Conservation (phyloP, 176 grass and related monocot genomes). For the Musa acuminata region DNA sequence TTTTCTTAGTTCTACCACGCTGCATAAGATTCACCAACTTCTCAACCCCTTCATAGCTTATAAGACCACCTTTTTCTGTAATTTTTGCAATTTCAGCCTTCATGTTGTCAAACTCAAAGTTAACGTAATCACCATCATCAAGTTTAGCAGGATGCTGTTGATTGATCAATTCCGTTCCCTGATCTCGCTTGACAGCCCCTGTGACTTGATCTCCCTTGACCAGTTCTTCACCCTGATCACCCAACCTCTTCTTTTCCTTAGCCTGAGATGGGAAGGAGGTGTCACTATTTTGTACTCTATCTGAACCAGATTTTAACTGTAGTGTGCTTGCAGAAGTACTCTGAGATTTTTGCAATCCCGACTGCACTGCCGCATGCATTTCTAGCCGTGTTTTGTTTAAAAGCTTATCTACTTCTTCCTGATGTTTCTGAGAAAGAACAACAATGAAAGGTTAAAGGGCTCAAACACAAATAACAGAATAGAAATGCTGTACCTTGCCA, state of each 20-base stretch:
- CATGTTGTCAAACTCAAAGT: conserved; percentile 40
- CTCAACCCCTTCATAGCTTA: conserved; percentile 55
- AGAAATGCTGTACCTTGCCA: neutral
- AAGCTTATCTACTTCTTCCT: conserved; percentile 83
- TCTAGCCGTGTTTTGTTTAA: conserved; percentile 65
- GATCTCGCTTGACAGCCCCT: conserved; percentile 37
- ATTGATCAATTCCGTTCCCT: neutral
- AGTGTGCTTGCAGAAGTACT: conserved; percentile 41
- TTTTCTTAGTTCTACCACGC: conserved; percentile 56
- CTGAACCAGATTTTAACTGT: conserved; percentile 45
- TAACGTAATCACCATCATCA: conserved; percentile 40
- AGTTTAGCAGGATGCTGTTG: conserved; percentile 41
- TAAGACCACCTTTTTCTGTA: conserved; percentile 62
- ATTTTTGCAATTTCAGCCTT: conserved; percentile 58
- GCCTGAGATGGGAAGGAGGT: conserved; percentile 34
- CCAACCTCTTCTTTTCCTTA: conserved; percentile 82
- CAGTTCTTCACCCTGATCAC: conserved; percentile 48
- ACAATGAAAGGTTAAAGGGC: neutral
- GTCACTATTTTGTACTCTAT: conserved; percentile 52
- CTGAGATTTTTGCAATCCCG: conserved; percentile 56
- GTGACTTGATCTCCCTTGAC: conserved; percentile 47
- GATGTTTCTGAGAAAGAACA: conserved; percentile 51
- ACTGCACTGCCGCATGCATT: conserved; percentile 83
- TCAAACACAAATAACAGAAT: neutral
- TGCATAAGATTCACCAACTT: conserved; percentile 69